These are phyloP conservation scores for Fraxinus quadrangulata DNA, from an alignment of 257 asterid species.

Conservation along the genomic window DNA sequence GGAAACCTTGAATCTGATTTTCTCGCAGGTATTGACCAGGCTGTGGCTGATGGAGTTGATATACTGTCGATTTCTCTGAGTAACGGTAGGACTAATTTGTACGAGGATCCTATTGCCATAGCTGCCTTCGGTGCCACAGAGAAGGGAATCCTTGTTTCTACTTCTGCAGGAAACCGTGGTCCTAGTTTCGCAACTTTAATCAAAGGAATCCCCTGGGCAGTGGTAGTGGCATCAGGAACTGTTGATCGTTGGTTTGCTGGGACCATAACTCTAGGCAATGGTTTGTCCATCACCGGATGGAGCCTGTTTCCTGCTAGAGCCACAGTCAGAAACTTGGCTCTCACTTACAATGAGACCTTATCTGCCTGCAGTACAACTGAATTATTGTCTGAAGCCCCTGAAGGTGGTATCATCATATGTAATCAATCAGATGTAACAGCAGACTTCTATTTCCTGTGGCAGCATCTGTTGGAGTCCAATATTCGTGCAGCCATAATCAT, in stretches of 20 bases:
- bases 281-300: constrained; percentile 8
- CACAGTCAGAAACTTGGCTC: constrained; percentile 3
- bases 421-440: constrained; percentile 1
- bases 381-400: constrained; percentile 4
- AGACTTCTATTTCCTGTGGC: constrained; percentile 1
- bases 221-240: constrained; percentile 8
- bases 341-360: constrained; percentile 12
- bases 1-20: constrained; percentile 37
- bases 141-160: constrained; percentile 30
- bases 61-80: constrained; percentile 40
- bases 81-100: constrained; percentile 5
- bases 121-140: constrained; percentile 48
- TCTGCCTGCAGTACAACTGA: constrained; percentile 14
- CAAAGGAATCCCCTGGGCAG: constrained; percentile 16
- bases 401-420: constrained; percentile 2
- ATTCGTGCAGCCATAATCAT: constrained; percentile 5
- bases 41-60: constrained; percentile 50
- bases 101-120: constrained; percentile 42
- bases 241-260: constrained; percentile 14
- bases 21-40: constrained; percentile 57
- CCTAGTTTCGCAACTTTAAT: background rate
- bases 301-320: constrained; percentile 6
- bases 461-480: background rate
- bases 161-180: constrained; percentile 9
- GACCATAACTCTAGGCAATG: constrained; percentile 8